These are phyloP conservation scores for Trichosporon ovoides DNA, from an alignment of 1,284 basidiomycete species.

Conservation along the genomic window DNA sequence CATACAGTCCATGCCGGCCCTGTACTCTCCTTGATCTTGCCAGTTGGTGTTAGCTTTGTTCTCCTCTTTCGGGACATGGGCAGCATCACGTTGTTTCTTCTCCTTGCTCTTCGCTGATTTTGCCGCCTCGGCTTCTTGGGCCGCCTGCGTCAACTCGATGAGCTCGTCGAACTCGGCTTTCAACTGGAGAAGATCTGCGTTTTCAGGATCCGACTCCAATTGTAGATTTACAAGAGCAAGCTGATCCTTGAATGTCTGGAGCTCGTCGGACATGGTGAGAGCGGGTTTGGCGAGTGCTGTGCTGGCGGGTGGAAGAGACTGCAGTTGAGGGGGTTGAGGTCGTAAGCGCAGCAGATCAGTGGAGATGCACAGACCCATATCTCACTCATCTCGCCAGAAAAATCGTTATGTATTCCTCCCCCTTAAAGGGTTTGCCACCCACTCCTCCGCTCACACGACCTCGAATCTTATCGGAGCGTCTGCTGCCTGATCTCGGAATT, in stretches of 20 bases:
- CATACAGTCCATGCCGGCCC: conserved; percentile 85
- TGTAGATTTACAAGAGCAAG: conserved; percentile 85
- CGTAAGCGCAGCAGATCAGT: too few species aligned
- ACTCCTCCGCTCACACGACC: not conserved
- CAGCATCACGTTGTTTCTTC: conserved; percentile 18
- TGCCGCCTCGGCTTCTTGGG: conserved; percentile 49
- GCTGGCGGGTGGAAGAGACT: too few species aligned
- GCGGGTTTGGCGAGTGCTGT: not conserved
- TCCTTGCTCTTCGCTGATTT: conserved; percentile 13
- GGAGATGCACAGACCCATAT: not conserved
- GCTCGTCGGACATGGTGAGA: conserved; percentile 48
- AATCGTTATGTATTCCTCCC: not conserved
- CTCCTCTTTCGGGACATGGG: conserved; percentile 2
- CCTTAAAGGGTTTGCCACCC: not conserved
- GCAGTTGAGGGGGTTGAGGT: too few species aligned
- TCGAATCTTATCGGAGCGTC: too few species aligned
- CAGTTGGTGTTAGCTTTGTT: conserved; percentile 18
- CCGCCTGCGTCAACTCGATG: conserved; percentile 74
- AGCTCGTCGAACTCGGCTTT: conserved; percentile 82
- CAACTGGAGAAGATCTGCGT: conserved; percentile 63
- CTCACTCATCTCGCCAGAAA: too few species aligned
- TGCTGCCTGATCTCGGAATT: too few species aligned
- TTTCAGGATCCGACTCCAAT: conserved; percentile 73
- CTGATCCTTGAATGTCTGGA: conserved; percentile 79
- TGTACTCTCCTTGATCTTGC: conserved; percentile 44